A percentile compares a stretch with the other conserved stretches of the same genome.
These are phyloP conservation scores for Clarireedia homoeocarpa DNA, from an alignment of 2,329 filamentous ascomycete species.

Conservation along the genomic window DNA sequence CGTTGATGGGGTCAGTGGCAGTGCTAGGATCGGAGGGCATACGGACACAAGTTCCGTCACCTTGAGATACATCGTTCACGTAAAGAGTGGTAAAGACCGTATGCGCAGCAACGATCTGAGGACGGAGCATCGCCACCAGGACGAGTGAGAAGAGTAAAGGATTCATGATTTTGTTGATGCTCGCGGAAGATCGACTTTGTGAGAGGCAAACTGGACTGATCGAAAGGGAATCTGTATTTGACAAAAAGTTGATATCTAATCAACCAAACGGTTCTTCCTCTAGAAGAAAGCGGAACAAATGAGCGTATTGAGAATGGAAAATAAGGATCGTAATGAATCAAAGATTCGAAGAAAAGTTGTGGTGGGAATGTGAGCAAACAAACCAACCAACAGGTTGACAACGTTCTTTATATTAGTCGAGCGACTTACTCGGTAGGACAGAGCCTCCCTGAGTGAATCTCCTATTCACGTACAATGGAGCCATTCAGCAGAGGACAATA, in stretches of 20 bases:
- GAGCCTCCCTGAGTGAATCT: neutral
- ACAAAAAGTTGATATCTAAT: neutral
- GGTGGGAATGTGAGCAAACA: neutral
- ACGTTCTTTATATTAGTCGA: too few relatives aligned
- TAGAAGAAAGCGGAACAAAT: neutral
- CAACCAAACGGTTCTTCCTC: neutral
- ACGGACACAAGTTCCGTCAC: conserved; percentile 64
- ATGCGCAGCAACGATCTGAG: conserved; percentile 40
- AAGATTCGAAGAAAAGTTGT: neutral
- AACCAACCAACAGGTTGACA: neutral
- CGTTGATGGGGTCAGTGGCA: conserved; percentile 49
- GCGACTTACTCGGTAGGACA: too few relatives aligned
- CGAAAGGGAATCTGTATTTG: too few relatives aligned
- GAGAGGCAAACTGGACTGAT: neutral
- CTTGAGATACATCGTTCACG: conserved; percentile 54
- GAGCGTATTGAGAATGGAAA: conserved; percentile 2
- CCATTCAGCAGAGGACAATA: neutral
- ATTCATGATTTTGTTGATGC: neutral
- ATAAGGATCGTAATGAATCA: conserved; percentile 3
- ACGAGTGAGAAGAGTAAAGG: conserved; percentile 6
- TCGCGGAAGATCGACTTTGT: neutral
- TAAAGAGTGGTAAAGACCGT: conserved; percentile 58
- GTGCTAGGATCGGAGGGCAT: conserved; percentile 48
- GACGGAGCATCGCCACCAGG: conserved; percentile 13
- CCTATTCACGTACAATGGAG: neutral